Evolutionary conservation across 1,284 basidiomycete species (phyloP).

Genomic region (Xerocomus minutiporus): DNA sequence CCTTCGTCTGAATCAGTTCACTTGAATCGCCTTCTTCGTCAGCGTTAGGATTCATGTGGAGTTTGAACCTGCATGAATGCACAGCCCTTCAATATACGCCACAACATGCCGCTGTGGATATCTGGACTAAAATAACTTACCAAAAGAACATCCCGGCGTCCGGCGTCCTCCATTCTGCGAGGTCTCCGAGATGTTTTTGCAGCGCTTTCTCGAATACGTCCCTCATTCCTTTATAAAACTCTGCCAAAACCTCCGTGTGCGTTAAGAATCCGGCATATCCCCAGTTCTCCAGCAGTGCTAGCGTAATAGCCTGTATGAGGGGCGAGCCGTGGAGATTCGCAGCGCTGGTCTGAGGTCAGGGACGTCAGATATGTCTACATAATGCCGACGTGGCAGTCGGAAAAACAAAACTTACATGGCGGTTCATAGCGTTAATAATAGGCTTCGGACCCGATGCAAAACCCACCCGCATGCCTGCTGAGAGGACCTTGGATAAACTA

Average conservation of each 20-base stretch:
- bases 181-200: slow-evolving; percentile 64
- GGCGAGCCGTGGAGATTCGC: slow-evolving; percentile 79
- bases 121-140: slow-evolving; percentile 42
- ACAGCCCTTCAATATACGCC: slow-evolving; percentile 12
- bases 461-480: slow-evolving; percentile 77
- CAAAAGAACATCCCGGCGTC: slow-evolving; percentile 92
- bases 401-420: slow-evolving; percentile 46
- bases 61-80: slow-evolving; percentile 56
- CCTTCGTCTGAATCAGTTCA: slow-evolving; percentile 72
- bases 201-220: slow-evolving; percentile 79
- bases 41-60: slow-evolving; percentile 40
- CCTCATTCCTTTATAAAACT: slow-evolving; percentile 77
- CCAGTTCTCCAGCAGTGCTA: slow-evolving; percentile 72
- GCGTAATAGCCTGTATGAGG: slow-evolving; percentile 74
- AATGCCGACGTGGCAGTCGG: slow-evolving; percentile 5
- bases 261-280: slow-evolving; percentile 72
- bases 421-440: slow-evolving; percentile 72
- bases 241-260: slow-evolving; percentile 70
- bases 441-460: slow-evolving; percentile 77
- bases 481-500: slow-evolving; percentile 84
- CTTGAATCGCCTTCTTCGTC: slow-evolving; percentile 68
- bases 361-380: slow-evolving; percentile 1
- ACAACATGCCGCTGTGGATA: slow-evolving; percentile 11
- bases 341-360: slow-evolving; percentile 49
- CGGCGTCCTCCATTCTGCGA: slow-evolving; percentile 82